Conservation (phyloP, 805 yeast species). For the Candida rishiriensis region DNA sequence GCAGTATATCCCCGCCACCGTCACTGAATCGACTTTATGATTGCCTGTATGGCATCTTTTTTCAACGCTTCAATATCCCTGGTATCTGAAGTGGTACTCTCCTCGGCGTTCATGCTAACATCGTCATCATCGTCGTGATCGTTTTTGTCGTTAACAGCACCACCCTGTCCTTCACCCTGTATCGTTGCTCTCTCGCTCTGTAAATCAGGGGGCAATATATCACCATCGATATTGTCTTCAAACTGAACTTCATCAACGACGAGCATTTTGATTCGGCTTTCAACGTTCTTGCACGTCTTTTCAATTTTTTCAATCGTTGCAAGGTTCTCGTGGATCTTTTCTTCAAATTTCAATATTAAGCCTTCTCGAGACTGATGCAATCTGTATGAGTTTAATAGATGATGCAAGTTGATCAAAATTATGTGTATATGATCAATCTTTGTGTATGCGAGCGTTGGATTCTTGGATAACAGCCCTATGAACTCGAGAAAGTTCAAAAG, state of each 20-base stretch:
- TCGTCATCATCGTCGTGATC: background rate
- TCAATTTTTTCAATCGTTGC: conserved; percentile 40
- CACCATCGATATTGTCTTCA: background rate
- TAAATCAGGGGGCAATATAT: background rate
- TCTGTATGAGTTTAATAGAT: conserved; percentile 83
- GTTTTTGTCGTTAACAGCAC: background rate
- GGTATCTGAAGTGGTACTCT: conserved; percentile 9
- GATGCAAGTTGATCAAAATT: conserved; percentile 85
- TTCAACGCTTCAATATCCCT: conserved; percentile 11
- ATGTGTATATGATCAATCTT: conserved; percentile 78
- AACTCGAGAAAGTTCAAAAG: conserved; percentile 78
- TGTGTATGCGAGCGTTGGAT: conserved; percentile 55
- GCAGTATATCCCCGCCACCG: background rate
- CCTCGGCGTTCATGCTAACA: conserved; percentile 4
- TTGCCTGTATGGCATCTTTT: conserved; percentile 11
- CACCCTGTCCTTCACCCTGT: background rate
- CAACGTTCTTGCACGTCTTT: conserved; percentile 36
- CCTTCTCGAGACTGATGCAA: conserved; percentile 95
- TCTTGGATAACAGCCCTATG: conserved; percentile 67
- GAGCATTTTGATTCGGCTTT: conserved; percentile 29
- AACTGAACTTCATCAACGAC: conserved; percentile 17
- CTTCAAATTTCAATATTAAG: conserved; percentile 67
- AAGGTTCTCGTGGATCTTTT: conserved; percentile 44
- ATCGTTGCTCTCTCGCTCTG: no score
- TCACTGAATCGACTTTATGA: conserved; percentile 1